A percentile compares a stretch with the other conserved stretches of the same genome.
These are phyloP conservation scores for Teunomyces gatunensis DNA, from an alignment of 805 yeast genomes.

Conservation along the genomic window DNA sequence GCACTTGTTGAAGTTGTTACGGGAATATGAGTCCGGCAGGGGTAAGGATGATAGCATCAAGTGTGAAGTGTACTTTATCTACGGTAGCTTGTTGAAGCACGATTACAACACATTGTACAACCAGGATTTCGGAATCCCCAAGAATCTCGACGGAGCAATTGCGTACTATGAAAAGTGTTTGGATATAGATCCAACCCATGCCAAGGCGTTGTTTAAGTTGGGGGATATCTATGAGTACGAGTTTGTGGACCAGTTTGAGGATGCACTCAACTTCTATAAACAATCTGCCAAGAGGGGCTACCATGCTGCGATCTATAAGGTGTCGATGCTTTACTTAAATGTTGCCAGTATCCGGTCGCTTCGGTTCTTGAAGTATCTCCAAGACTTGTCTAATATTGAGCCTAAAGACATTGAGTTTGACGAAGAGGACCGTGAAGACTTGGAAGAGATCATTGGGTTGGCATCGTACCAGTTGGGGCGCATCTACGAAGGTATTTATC, in stretches of 20 bases:
- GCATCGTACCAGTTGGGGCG: constrained; percentile 42
- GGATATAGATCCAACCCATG: constrained; percentile 29
- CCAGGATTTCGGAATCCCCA: constrained; percentile 36
- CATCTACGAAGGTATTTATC: constrained; percentile 44
- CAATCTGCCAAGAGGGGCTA: constrained; percentile 42
- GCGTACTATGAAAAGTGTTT: constrained; percentile 31
- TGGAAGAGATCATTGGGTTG: constrained; percentile 39
- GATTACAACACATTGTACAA: constrained; percentile 28
- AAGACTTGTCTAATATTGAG: constrained; percentile 38
- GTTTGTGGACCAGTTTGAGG: constrained; percentile 26
- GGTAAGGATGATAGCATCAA: constrained; percentile 14
- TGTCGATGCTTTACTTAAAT: constrained; percentile 36
- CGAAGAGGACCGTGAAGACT: constrained; percentile 40
- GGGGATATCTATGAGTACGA: constrained; percentile 41
- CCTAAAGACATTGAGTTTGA: constrained; percentile 32
- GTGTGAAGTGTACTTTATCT: constrained; percentile 34
- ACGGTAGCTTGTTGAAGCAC: constrained; percentile 38
- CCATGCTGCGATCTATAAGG: constrained; percentile 42
- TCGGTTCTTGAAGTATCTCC: constrained; percentile 34
- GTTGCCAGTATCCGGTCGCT: constrained; percentile 33
- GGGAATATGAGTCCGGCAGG: constrained; percentile 28
- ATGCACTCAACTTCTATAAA: constrained; percentile 33
- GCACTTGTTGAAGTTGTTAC: constrained; percentile 35
- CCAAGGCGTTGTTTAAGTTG: constrained; percentile 33
- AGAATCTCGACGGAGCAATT: constrained; percentile 27